Conservation (phyloP, 768 basidiomycete species). For the Dendrothele bispora region DNA sequence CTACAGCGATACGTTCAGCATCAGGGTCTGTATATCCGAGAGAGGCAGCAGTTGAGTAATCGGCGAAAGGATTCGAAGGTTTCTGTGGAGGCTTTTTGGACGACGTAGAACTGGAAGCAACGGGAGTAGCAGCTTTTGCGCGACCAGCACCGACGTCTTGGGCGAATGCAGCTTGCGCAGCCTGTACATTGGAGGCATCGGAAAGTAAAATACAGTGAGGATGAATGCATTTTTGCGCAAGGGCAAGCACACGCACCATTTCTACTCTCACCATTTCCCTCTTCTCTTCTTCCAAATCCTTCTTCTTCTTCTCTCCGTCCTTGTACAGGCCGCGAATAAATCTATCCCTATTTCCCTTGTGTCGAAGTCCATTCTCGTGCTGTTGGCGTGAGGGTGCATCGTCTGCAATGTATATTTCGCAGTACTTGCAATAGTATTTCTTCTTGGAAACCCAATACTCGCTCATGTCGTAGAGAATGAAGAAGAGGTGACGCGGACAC, state of each 20-base stretch:
- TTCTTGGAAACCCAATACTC: constrained; percentile 95
- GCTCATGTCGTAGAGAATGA: too few species aligned
- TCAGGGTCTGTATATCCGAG: constrained; percentile 83
- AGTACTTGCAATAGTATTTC: constrained; percentile 95
- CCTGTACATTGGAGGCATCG: constrained; percentile 43
- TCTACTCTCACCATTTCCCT: constrained; percentile 86
- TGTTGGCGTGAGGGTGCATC: constrained; percentile 89
- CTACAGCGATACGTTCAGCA: constrained; percentile 59
- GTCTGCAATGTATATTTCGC: constrained; percentile 95
- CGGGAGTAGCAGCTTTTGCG: constrained; percentile 35
- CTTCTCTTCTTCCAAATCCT: constrained; percentile 82
- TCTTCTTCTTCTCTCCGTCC: constrained; percentile 83
- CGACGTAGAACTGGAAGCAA: constrained; percentile 25
- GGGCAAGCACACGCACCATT: constrained; percentile 66
- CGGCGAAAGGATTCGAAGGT: constrained; percentile 66
- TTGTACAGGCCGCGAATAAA: constrained; percentile 94
- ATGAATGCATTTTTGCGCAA: too few species aligned
- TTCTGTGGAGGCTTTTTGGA: constrained; percentile 45
- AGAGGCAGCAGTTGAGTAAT: constrained; percentile 87
- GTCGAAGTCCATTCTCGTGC: constrained; percentile 91
- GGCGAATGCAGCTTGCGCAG: constrained; percentile 78
- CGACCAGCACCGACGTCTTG: constrained; percentile 73
- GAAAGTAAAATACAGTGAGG: too few species aligned
- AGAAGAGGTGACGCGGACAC: too few species aligned
- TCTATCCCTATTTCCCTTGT: constrained; percentile 92